phyloP scores from a whole-genome alignment of 768 basidiomycete genomes.

The Tephrocybe sp. region DNA sequence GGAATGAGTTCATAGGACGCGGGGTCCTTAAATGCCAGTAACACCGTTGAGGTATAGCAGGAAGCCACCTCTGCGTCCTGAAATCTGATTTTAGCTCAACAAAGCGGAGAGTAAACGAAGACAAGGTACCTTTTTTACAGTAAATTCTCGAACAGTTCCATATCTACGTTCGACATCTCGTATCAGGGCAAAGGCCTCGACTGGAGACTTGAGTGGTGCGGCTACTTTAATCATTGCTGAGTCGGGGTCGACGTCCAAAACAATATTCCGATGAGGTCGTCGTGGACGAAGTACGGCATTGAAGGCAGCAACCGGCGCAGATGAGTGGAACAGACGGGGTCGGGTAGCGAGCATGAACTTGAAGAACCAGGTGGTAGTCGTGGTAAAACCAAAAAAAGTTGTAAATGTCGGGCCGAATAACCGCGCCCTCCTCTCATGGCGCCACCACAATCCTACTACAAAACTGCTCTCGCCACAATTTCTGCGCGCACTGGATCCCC shows the following conservation, averaged over 20 bases:
- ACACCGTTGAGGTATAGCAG: constrained; percentile 42
- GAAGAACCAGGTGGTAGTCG: constrained; percentile 4
- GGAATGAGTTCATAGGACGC: constrained; percentile 40
- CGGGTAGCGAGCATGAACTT: constrained; percentile 5
- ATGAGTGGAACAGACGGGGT: constrained; percentile 7
- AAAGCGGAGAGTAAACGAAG: neutral
- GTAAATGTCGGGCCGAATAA: too few species aligned
- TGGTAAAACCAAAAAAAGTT: constrained; percentile 16
- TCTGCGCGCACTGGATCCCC: constrained; percentile 74
- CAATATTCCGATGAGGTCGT: too few species aligned
- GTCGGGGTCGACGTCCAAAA: neutral
- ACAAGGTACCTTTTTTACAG: constrained; percentile 38
- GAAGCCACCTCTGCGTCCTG: constrained; percentile 47
- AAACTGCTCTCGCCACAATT: constrained; percentile 53
- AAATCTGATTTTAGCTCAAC: neutral
- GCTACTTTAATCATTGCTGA: constrained; percentile 3
- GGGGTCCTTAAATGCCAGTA: constrained; percentile 46
- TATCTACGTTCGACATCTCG: constrained; percentile 57
- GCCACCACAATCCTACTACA: constrained; percentile 38
- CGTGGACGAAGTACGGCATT: constrained; percentile 20
- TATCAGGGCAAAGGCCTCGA: constrained; percentile 51
- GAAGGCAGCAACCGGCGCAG: neutral
- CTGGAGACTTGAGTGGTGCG: constrained; percentile 38
- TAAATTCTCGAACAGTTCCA: constrained; percentile 46
- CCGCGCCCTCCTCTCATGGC: constrained; percentile 1